Base-by-base conservation (phyloP, 208 protist genomes). In the Leishmania martiniquensis region DNA sequence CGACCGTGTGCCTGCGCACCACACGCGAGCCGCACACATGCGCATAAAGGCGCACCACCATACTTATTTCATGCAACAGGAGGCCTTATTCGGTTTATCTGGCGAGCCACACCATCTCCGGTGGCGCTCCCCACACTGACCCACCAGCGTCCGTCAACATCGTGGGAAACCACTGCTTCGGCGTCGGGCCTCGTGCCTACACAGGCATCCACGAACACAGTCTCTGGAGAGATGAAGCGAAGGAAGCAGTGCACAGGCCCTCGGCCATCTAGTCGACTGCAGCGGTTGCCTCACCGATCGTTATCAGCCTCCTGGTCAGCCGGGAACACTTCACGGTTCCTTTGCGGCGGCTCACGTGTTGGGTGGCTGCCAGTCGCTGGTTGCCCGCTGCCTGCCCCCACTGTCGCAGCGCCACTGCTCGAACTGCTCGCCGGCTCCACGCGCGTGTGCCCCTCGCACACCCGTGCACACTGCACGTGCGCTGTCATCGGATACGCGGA, bases 401-500 rank as follows among this genome's bases (percentile, higher is more conserved):
- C 39, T 1, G 47, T 59, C 25, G 73, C 59, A 6, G 45, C 32
- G 7, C 57, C 65, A 71, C 52, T 72, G 42, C 69, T 44, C 66
- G 37, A 12, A 15, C 51, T 75, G 68, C 52, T 62, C 25, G 62
- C 69, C 70, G 80, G 75, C 87, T 81, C 76, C 62, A 80, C 71
- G 25, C 81, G 76, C 54, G 85, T 81, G 77, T 94, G 89, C 37
- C 87, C 93, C 67, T 97, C 93, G 66, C 91, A 93, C 20, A 97
- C 76, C 9, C 93, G 86, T 37, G 91, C 83, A 52, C 93, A 95
- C 83, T 89, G 87, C 52, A 97, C 93, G 71, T 95, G 91, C 44
- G 91, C 80, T 60, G 91, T 87, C 73, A 85, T 87, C 65, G 93
- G 93, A 80, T 94, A 96, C 42, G 89, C 90, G 10, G 88, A 95